Evolutionary conservation across 345 rosid genomes (phyloP).

Genomic region (Jatropha curcas): DNA sequence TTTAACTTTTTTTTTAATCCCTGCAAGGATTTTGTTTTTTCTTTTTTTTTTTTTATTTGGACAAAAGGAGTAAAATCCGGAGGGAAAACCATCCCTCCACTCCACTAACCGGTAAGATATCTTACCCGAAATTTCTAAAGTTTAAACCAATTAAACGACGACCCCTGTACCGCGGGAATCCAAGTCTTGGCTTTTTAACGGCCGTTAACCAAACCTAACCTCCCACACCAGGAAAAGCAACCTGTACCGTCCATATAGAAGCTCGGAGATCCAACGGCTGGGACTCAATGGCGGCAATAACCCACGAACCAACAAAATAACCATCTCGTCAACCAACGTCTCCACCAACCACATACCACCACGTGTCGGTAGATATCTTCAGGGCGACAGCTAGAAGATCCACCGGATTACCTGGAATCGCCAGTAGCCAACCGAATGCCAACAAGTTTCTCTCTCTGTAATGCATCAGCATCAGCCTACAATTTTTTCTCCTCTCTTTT

Average conservation of each 20-base stretch:
- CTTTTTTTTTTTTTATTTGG: too few relatives aligned
- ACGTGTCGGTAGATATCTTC: conserved; percentile 35
- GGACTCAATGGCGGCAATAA: conserved; percentile 35
- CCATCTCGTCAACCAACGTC: conserved; percentile 21
- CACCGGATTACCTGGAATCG: conserved; percentile 61
- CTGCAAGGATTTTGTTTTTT: too few relatives aligned
- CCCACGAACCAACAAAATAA: conserved; percentile 25
- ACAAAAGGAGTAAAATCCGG: too few relatives aligned
- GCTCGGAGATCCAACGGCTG: conserved; percentile 51
- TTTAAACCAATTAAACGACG: not conserved
- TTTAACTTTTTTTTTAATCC: too few relatives aligned
- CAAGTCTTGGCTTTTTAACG: not conserved
- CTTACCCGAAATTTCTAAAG: not conserved
- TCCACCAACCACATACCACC: conserved; percentile 28
- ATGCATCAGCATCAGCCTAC: not conserved
- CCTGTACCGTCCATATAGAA: conserved; percentile 9
- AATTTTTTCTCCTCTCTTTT: conserved; percentile 26
- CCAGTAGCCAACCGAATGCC: conserved; percentile 66
- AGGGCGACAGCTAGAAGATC: conserved; percentile 44
- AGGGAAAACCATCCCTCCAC: too few relatives aligned
- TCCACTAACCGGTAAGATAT: not conserved
- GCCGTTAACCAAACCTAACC: conserved; percentile 35
- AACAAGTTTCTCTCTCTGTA: conserved; percentile 28
- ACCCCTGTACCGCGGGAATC: conserved; percentile 21
- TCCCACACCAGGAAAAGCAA: not conserved